Evolutionary conservation across 352 stramenopile species (phyloP).

Genomic region (Phytopythium boreale): DNA sequence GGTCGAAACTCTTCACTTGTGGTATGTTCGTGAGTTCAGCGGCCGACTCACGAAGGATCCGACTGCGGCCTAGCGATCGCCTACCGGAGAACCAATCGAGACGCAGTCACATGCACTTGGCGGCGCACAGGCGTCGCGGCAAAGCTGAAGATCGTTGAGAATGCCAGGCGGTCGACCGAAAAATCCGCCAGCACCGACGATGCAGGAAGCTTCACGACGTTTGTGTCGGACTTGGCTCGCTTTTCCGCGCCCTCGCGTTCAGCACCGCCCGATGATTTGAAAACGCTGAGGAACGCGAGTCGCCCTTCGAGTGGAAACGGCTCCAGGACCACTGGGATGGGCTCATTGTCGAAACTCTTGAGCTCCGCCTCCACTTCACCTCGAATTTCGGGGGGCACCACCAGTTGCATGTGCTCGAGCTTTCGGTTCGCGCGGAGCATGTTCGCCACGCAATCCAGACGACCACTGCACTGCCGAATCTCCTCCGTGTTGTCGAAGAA

Average conservation of each 20-base stretch:
- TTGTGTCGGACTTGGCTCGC: background rate
- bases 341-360: background rate
- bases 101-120: background rate
- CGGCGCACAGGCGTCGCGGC: background rate
- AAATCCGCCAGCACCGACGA: background rate
- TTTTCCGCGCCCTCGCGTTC: background rate
- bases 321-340: background rate
- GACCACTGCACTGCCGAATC: background rate
- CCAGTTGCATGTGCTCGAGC: background rate
- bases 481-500: background rate
- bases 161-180: background rate
- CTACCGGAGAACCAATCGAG: no score
- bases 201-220: no score
- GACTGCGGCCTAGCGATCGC: no score
- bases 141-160: background rate
- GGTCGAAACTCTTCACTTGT: no score
- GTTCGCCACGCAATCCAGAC: background rate
- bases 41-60: no score
- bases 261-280: background rate
- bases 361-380: background rate
- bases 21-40: no score
- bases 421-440: background rate
- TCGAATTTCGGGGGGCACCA: background rate
- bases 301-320: background rate
- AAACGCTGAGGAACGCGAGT: constrained; percentile 1